Evolutionary conservation across 805 yeast genomes (phyloP).

Genomic region (Zygotorulaspora chibaensis): DNA sequence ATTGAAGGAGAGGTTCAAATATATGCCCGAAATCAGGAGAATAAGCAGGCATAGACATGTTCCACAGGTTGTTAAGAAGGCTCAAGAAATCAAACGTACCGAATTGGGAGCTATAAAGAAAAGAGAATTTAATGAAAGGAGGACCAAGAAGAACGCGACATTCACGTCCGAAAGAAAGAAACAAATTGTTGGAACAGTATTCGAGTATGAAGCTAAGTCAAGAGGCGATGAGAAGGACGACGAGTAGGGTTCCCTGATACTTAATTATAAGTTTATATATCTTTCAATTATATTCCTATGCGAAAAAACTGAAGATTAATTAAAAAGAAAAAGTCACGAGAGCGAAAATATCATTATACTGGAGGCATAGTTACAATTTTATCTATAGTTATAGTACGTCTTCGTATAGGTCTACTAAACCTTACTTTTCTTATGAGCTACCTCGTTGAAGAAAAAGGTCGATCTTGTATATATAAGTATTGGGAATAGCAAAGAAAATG

Average conservation of each 20-base stretch:
- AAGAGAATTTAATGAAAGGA: constrained; percentile 77
- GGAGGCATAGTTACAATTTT: not conserved
- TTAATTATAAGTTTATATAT: not conserved
- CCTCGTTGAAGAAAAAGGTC: not conserved
- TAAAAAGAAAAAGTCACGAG: constrained; percentile 1
- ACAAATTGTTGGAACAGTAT: constrained; percentile 80
- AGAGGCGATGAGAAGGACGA: constrained; percentile 13
- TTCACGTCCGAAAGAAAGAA: constrained; percentile 72
- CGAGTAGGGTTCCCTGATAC: not conserved
- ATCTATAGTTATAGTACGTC: constrained; percentile 1
- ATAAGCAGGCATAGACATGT: constrained; percentile 90
- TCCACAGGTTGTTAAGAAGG: constrained; percentile 83
- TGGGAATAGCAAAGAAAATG: not conserved
- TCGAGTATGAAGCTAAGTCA: constrained; percentile 43
- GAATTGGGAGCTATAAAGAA: constrained; percentile 72
- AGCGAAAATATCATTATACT: not conserved
- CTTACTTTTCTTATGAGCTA: not conserved
- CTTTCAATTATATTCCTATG: not conserved
- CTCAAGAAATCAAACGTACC: constrained; percentile 74
- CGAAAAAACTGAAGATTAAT: constrained; percentile 9
- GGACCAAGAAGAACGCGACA: constrained; percentile 62
- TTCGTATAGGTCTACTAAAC: not conserved
- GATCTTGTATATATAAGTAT: not conserved
- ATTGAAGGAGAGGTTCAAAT: constrained; percentile 84
- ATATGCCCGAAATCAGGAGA: constrained; percentile 93